A percentile compares a stretch with the other conserved stretches of the same genome.
These are phyloP conservation scores for Plasmodiophora brassicae DNA, from an alignment of 208 protist genomes.

Conservation along the genomic window DNA sequence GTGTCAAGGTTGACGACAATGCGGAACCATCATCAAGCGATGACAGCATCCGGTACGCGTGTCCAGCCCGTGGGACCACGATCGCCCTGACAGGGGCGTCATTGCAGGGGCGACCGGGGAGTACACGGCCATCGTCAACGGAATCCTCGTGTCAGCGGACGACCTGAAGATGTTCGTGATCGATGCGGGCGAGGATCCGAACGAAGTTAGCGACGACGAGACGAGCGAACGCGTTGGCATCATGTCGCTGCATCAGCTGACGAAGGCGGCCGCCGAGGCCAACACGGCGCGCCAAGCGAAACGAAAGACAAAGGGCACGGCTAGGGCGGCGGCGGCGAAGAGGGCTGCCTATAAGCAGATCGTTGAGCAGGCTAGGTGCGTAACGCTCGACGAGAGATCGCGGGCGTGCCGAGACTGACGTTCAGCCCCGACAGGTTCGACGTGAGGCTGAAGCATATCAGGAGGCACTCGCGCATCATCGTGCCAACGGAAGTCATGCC, in stretches of 20 bases:
- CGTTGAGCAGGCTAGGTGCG: background rate
- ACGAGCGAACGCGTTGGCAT: background rate
- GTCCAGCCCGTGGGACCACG: too few relatives aligned
- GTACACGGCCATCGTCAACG: too few relatives aligned
- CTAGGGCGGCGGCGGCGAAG: background rate
- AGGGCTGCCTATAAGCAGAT: background rate
- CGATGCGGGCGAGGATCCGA: too few relatives aligned
- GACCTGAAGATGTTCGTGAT: too few relatives aligned
- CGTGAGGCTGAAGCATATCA: background rate
- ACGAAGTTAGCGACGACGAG: background rate
- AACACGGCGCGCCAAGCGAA: background rate
- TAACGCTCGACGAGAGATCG: background rate
- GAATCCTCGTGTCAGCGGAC: too few relatives aligned
- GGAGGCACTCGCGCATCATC: background rate
- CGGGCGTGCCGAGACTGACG: too few relatives aligned
- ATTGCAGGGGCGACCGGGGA: too few relatives aligned
- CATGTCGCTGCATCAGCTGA: background rate
- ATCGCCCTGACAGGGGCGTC: too few relatives aligned
- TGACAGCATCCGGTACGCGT: too few relatives aligned
- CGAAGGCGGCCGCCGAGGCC: background rate
- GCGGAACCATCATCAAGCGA: too few relatives aligned
- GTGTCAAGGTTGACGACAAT: too few relatives aligned
- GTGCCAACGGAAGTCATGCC: background rate
- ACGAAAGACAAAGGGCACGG: too few relatives aligned
- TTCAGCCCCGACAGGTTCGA: conserved; percentile 24